Base-by-base conservation (phyloP, 139 green algal species). In the Yamagishiella unicocca region DNA sequence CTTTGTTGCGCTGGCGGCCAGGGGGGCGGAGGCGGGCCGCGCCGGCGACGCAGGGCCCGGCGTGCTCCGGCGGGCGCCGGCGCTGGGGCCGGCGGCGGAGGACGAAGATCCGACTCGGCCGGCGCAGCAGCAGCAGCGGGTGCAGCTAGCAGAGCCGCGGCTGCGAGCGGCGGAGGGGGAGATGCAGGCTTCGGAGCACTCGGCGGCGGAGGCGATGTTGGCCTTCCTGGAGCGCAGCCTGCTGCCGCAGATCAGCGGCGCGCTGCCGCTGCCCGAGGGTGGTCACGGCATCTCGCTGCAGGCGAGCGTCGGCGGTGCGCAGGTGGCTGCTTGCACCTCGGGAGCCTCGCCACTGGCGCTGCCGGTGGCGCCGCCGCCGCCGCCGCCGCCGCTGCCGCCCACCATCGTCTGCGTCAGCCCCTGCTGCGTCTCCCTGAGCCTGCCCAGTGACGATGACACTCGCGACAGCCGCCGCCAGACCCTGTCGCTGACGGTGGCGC, bases 351-450 rank as follows among this genome's bases (percentile, higher is more conserved):
- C n/a, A 17, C 75, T 1, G 75, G 31, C n/a, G 75, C 9, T 50
- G 35, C 19, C 37, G 78, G 25, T 58, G 58, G 5, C 55, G 58
- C 58, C 38, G 9, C 12, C 21, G 8, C 38, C 29, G 58, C 55
- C 27, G 38, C 25, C 8, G 40, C 2, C 5, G 14, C 9, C 53
- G 17, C 27, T 27, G 61, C 55, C 79, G 22, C 80, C 64, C 14
- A 35, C 42, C n/a, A 68, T 86, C 14, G 25, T 61, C 14, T 86
- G 80, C 66, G 64, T 86, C 33, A 76, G 14, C 8, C 80, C 80
- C 12, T 86, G 80, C 80, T 86, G 80, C 45, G 64, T 64, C 27
- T 6, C 43, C 3, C 43, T 86, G 43, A n/a, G 5, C 22, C 58
- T 62, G 17, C 7, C 61, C 5, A 21, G 29, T 12, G 62, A 25